These are phyloP conservation scores for Rhizoctonia solani DNA, from an alignment of 1,284 basidiomycete genomes.

Conservation along the genomic window DNA sequence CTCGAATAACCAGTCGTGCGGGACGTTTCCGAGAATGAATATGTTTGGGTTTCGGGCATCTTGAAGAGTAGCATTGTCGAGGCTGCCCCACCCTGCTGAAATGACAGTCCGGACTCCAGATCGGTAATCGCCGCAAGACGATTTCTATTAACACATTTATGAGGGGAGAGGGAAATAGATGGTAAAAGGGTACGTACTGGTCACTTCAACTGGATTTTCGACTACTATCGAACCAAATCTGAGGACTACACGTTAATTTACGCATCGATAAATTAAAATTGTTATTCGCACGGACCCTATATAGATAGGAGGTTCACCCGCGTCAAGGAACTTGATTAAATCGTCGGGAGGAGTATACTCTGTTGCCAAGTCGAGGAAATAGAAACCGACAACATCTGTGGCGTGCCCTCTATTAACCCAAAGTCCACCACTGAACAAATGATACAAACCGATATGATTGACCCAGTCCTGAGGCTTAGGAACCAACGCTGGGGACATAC, in stretches of 20 bases:
- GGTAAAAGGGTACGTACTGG: neutral
- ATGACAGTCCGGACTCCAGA: constrained; percentile 62
- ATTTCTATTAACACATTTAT: constrained; percentile 46
- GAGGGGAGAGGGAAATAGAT: neutral
- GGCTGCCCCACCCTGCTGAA: constrained; percentile 64
- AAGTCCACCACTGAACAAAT: neutral
- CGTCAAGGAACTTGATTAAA: constrained; percentile 54
- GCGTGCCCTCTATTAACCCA: neutral
- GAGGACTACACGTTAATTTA: neutral
- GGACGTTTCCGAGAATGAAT: constrained; percentile 60
- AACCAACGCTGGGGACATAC: constrained; percentile 65
- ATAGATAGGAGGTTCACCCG: constrained; percentile 62
- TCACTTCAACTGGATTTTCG: constrained; percentile 49
- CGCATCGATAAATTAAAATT: too few species aligned
- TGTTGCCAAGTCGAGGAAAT: constrained; percentile 59
- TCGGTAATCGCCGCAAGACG: constrained; percentile 60
- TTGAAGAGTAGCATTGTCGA: constrained; percentile 49
- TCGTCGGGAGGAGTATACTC: constrained; percentile 55
- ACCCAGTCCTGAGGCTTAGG: constrained; percentile 68
- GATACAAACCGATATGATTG: constrained; percentile 57
- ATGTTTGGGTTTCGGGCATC: constrained; percentile 54
- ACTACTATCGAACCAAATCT: constrained; percentile 43
- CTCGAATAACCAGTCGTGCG: constrained; percentile 74
- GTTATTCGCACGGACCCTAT: constrained; percentile 55
- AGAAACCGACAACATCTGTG: constrained; percentile 65